A percentile compares a stretch with the other conserved stretches of the same genome.
Conservation (phyloP, 208 protist species). For the Trypanosoma grayi region DNA sequence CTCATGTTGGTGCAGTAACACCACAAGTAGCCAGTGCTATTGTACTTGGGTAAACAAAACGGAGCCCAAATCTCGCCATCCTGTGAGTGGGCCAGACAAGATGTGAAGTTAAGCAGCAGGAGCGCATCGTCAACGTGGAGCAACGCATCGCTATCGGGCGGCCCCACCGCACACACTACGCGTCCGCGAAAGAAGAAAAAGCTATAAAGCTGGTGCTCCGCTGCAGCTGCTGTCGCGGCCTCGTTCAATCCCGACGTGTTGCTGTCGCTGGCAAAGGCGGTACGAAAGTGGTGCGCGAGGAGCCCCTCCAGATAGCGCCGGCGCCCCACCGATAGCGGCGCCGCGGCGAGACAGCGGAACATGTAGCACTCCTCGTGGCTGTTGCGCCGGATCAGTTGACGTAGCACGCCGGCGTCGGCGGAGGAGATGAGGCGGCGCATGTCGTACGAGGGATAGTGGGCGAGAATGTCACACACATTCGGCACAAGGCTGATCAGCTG, state of each 20-base stretch:
- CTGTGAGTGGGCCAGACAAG: conserved; percentile 43
- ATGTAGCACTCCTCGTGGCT: conserved; percentile 38
- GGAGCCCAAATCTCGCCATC: conserved; percentile 67
- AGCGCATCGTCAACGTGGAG: conserved; percentile 54
- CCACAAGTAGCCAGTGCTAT: conserved; percentile 76
- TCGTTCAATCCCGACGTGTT: not conserved
- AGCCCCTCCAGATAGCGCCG: conserved; percentile 16
- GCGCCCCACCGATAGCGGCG: conserved; percentile 22
- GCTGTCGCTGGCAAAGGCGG: not conserved
- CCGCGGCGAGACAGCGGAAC: conserved; percentile 43
- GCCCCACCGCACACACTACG: conserved; percentile 31
- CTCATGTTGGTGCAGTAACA: conserved; percentile 54
- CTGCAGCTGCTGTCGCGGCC: not conserved
- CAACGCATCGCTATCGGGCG: conserved; percentile 2
- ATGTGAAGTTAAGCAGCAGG: conserved; percentile 59
- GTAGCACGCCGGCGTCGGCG: conserved; percentile 46
- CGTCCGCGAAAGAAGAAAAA: conserved; percentile 43
- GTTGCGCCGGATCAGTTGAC: conserved; percentile 48
- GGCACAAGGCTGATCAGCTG: conserved; percentile 58
- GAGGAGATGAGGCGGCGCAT: conserved; percentile 48
- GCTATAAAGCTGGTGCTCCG: conserved; percentile 42
- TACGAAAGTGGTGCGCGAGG: conserved; percentile 12
- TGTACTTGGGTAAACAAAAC: conserved; percentile 70
- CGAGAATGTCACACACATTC: conserved; percentile 49
- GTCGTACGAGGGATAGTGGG: conserved; percentile 47